These are phyloP conservation scores for Acacia confusa DNA, from an alignment of 306 rosid genomes.

Conservation along the genomic window DNA sequence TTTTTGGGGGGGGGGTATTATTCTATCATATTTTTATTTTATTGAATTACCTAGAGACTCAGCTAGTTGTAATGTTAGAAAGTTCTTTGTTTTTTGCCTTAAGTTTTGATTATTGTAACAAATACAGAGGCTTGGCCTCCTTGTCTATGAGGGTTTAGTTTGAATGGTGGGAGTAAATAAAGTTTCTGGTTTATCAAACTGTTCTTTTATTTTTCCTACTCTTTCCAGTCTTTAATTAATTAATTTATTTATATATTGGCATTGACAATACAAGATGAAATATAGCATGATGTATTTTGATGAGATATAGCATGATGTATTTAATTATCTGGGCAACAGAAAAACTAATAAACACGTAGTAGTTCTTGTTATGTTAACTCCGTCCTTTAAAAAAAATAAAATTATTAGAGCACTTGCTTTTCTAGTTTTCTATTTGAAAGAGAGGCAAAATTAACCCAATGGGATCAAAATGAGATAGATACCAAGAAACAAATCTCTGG, in stretches of 20 bases:
- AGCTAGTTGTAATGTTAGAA: conserved; percentile 27
- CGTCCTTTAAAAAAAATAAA: too few species aligned
- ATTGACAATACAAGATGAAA: neutral
- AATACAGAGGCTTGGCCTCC: conserved; percentile 26
- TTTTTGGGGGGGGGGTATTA: conserved; percentile 28
- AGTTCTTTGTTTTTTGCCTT: neutral
- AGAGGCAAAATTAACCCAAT: neutral
- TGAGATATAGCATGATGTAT: neutral
- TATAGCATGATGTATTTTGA: neutral
- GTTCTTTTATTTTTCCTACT: neutral
- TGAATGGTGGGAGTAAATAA: conserved; percentile 1
- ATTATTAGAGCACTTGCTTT: neutral
- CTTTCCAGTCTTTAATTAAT: neutral
- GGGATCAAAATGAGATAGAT: neutral
- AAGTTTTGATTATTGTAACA: conserved; percentile 28
- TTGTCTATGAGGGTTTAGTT: conserved; percentile 29
- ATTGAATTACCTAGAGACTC: conserved; percentile 40
- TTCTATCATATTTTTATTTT: conserved; percentile 21
- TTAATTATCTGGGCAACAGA: too few species aligned
- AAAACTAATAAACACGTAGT: neutral
- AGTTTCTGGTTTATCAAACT: neutral
- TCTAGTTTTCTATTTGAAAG: neutral
- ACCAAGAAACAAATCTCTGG: too few species aligned
- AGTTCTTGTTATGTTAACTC: neutral
- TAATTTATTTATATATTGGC: neutral